A percentile compares a stretch with the other conserved stretches of the same genome.
phyloP scores from a whole-genome alignment of 306 rosid genomes.

The Rosa multiflora region DNA sequence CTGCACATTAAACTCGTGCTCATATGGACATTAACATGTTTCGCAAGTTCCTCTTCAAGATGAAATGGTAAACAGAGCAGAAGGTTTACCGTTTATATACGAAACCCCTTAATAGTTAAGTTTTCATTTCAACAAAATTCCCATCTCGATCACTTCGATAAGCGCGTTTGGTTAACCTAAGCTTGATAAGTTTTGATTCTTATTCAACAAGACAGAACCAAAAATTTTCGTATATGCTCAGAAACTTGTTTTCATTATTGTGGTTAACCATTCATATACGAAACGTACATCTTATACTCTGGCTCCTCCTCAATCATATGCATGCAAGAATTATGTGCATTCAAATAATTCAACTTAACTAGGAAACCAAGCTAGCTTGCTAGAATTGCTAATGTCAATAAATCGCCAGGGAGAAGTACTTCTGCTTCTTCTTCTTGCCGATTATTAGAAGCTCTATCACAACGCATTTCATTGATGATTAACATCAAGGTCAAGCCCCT shows the following conservation, averaged over 20 bases:
- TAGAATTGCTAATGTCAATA: constrained; percentile 21
- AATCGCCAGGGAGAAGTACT: constrained; percentile 3
- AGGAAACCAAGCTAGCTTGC: constrained; percentile 3
- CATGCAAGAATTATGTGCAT: not conserved
- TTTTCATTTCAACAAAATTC: not conserved
- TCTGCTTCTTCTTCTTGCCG: not conserved
- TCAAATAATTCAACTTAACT: constrained; percentile 9
- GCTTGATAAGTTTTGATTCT: not conserved
- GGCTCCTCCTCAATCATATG: not conserved
- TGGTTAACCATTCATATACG: not conserved
- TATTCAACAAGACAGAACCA: not conserved
- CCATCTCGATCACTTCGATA: not conserved
- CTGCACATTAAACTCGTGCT: constrained; percentile 27
- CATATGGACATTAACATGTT: not conserved
- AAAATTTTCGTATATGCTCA: not conserved
- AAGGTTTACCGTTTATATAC: not conserved
- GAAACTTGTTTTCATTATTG: not conserved
- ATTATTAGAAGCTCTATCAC: constrained; percentile 17
- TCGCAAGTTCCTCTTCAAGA: not conserved
- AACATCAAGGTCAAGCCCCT: constrained; percentile 8
- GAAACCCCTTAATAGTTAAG: not conserved
- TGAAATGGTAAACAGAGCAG: not conserved
- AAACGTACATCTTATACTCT: not conserved
- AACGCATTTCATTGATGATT: not conserved
- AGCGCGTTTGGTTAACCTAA: constrained; percentile 1